Percentiles rank a stretch among this genome's conserved stretches.
phyloP scores from a whole-genome alignment of 768 basidiomycete genomes.

The Suillus ampliporus region DNA sequence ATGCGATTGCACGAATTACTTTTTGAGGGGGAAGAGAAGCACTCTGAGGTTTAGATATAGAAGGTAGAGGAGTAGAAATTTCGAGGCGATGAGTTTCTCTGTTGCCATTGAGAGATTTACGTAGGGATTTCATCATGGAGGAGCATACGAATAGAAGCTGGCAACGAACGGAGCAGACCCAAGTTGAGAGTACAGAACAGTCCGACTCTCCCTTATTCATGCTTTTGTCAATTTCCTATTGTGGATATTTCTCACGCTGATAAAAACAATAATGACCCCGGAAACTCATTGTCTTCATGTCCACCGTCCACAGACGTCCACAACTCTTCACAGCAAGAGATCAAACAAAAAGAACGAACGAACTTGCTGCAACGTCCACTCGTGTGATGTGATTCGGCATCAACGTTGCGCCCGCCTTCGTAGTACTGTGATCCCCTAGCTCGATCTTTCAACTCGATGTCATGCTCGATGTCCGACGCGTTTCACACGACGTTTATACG shows the following conservation, averaged over 20 bases:
- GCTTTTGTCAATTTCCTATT: constrained; percentile 3
- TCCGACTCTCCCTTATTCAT: no score
- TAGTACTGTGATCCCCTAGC: no score
- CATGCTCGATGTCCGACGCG: no score
- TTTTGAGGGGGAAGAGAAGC: constrained; percentile 88
- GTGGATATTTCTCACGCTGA: constrained; percentile 17
- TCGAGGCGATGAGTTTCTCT: constrained; percentile 64
- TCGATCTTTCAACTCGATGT: no score
- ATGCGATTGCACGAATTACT: constrained; percentile 84
- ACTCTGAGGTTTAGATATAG: constrained; percentile 71
- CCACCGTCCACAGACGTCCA: no score
- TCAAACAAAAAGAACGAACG: no score
- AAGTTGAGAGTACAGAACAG: constrained; percentile 24
- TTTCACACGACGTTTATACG: no score
- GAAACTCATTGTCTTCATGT: no score
- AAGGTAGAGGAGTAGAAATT: constrained; percentile 72
- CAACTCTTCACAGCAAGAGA: no score
- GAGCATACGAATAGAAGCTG: constrained; percentile 17
- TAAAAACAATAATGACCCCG: constrained; percentile 17
- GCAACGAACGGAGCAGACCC: constrained; percentile 17
- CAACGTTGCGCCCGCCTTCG: no score
- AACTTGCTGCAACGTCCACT: no score
- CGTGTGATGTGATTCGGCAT: no score
- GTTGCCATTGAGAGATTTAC: constrained; percentile 77
- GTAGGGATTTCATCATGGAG: constrained; percentile 75